Evolutionary conservation across 2,329 filamentous ascomycete genomes (phyloP), one percentile per base, ranked within the genome.

Genomic region (Fusarium agapanthi): DNA sequence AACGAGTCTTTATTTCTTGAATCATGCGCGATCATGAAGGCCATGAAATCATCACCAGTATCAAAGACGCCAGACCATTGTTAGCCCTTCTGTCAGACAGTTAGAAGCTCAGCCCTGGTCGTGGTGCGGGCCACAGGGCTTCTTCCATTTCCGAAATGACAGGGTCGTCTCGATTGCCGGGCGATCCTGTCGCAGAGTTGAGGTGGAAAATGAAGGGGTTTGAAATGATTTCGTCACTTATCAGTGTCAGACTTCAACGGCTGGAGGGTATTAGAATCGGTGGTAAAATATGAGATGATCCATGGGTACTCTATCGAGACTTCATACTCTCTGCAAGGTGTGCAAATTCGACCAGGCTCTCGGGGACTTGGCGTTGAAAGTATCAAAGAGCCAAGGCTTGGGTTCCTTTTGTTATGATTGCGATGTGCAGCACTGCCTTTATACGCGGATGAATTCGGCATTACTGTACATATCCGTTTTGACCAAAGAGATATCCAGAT

Each of bases 121-220:
- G 13, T 56, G 35, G 41, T 40, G 37, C 35, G 69, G 63, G 54
- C 26, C 40, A 50, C 56, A 47, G 69, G 72, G 71, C 53, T 40
- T 45, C 47, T 50, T 30, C 54, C 65, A 69, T 57, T 74, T 63
- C 60, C 61, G 65, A 77, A 76, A 77, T 77, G 73, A 71, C 75
- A 76, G 73, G 75, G 72, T 63, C 73, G 43, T 59, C 55, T 73
- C 68, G 69, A 77, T 75, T 65, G 66, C 72, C 67, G 67, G 71
- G 60, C 61, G 73, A 71, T 69, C 71, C 65, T 61, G 71, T 67
- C 61, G 18, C 44, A 58, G 57, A 54, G 64, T 61, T 53, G 30
- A 24, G 41, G 50, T 48, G 54, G 40, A 60, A 48, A 38, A 12
- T n/a, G 35, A 53, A 47, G 47, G 45, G 62, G 16, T 65, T 28